Evolutionary conservation across 306 rosid genomes (phyloP).

Genomic region (Acacia crassicarpa): DNA sequence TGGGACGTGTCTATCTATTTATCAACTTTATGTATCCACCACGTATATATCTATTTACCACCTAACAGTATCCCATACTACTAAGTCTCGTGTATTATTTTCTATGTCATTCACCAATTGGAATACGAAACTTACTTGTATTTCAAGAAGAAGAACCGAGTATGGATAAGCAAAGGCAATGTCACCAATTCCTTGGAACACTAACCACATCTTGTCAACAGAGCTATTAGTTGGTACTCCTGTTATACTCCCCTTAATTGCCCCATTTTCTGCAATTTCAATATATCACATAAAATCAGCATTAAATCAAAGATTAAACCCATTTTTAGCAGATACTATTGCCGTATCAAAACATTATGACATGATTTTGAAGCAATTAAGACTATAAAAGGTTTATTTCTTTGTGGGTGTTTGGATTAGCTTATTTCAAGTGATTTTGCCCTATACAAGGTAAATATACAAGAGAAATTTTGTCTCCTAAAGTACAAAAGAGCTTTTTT

Average conservation of each 20-base stretch:
- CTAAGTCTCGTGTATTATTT: too few species aligned
- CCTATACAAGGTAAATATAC: too few species aligned
- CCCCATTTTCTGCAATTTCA: slow-evolving; percentile 62
- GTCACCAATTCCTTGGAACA: slow-evolving; percentile 82
- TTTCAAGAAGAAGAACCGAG: slow-evolving; percentile 69
- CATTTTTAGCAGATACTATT: background rate
- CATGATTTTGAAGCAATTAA: background rate
- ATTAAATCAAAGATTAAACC: background rate
- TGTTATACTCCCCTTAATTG: slow-evolving; percentile 63
- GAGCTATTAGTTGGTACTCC: slow-evolving; percentile 64
- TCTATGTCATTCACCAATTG: background rate
- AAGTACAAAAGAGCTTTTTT: too few species aligned
- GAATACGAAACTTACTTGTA: slow-evolving; percentile 56
- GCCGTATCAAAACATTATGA: background rate
- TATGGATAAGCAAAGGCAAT: slow-evolving; percentile 90
- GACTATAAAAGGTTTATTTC: slow-evolving; percentile 1
- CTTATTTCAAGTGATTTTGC: too few species aligned
- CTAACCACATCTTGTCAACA: slow-evolving; percentile 62
- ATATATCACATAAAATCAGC: background rate
- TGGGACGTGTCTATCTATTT: too few species aligned
- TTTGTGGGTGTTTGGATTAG: background rate
- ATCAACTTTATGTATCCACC: too few species aligned
- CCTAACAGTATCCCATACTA: too few species aligned
- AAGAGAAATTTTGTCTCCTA: too few species aligned
- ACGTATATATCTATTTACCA: too few species aligned